A percentile compares a stretch with the other conserved stretches of the same genome.
Evolutionary conservation across 1,139 yeast species (phyloP).

Genomic region (Hanseniaspora uvarum): DNA sequence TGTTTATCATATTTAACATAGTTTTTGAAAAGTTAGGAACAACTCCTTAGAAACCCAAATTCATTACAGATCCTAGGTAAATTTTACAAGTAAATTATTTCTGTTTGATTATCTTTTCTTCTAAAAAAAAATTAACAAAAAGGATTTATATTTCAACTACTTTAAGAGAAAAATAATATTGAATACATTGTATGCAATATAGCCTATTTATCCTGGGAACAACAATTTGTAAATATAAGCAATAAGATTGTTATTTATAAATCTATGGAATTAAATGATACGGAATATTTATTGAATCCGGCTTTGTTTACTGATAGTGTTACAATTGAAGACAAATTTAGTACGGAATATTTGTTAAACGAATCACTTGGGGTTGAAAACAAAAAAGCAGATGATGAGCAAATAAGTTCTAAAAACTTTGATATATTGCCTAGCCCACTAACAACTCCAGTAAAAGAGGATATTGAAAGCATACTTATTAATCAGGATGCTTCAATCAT

Average conservation of each 20-base stretch:
- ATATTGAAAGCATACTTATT: not conserved
- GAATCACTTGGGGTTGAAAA: not conserved
- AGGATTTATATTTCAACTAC: no score
- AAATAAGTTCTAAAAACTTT: not conserved
- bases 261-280: not conserved
- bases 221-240: no score
- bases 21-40: not conserved
- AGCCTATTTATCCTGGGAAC: no score
- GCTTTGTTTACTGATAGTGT: not conserved
- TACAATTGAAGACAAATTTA: not conserved
- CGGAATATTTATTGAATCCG: not conserved
- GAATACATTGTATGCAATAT: no score
- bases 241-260: no score
- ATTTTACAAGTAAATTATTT: no score
- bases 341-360: constrained; percentile 1
- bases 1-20: not conserved
- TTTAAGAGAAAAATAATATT: no score
- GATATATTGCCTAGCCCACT: not conserved
- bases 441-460: not conserved
- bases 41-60: no score
- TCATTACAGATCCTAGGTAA: no score
- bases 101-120: no score
- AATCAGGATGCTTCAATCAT: not conserved
- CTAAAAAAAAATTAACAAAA: no score
- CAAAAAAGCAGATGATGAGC: not conserved